These are phyloP conservation scores for Podaxis carcinomalis DNA, from an alignment of 768 basidiomycete genomes.

Conservation along the genomic window DNA sequence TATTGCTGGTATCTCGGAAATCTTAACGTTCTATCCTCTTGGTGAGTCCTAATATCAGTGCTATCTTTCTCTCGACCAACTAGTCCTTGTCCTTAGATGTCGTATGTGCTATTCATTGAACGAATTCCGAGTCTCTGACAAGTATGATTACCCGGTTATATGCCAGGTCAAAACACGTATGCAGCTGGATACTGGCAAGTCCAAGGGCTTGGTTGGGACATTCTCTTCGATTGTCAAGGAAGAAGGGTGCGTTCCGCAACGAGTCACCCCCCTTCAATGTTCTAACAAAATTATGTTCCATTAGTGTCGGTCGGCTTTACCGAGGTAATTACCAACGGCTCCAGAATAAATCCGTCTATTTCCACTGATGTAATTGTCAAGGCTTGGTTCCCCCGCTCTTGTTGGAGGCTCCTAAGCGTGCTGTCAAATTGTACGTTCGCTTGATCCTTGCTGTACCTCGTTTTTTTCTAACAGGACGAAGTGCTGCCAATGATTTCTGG, in stretches of 20 bases:
- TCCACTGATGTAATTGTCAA: constrained; percentile 20
- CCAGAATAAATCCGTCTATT: background rate
- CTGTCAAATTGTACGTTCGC: constrained; percentile 80
- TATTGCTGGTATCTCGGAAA: constrained; percentile 87
- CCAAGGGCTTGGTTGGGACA: constrained; percentile 74
- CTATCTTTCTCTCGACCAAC: background rate
- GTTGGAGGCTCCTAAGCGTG: constrained; percentile 96
- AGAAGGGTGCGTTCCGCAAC: constrained; percentile 69
- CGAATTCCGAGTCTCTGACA: background rate
- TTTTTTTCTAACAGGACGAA: constrained; percentile 13
- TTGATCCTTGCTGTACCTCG: background rate
- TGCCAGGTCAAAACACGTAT: constrained; percentile 93
- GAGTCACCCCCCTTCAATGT: background rate
- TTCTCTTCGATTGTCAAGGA: constrained; percentile 79
- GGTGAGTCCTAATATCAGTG: constrained; percentile 43
- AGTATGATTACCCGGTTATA: constrained; percentile 3
- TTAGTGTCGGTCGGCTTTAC: constrained; percentile 79
- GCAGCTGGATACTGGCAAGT: constrained; percentile 90
- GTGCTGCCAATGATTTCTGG: constrained; percentile 92
- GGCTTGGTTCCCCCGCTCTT: constrained; percentile 94
- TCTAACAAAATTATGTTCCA: background rate
- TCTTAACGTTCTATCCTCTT: constrained; percentile 84
- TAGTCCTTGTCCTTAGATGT: constrained; percentile 57
- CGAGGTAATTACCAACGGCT: constrained; percentile 49
- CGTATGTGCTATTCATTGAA: constrained; percentile 42